Base-by-base conservation (phyloP, 305 asterid genomes). In the Fraxinus floribunda region DNA sequence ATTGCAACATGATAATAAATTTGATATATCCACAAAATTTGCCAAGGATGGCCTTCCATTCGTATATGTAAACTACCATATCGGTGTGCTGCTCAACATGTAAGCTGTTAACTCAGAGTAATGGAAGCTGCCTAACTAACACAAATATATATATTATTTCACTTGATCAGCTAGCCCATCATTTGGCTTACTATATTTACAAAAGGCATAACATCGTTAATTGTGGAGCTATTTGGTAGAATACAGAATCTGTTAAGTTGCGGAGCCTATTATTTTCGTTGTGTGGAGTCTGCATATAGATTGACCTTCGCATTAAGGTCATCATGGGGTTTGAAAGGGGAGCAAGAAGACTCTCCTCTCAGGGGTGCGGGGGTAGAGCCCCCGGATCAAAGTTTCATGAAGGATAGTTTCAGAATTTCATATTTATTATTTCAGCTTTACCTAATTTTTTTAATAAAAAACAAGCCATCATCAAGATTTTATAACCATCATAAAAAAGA, bases 21-120 rank as follows among this genome's bases (percentile, higher is more conserved):
- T 84, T 78, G 83, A 75, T 79, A 75, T 71, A 80, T 75, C 71
- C 44, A 78, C 80, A 44, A 64, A 76, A 71, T 39, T 73, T 73
- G 38, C 55, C 29, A 26, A 78, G 24, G 30, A 75, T 76, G 75
- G 76, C 82, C 78, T 16, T 85, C 36, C 52, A 75, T 15, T 15
- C 71, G 29, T 79, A 52, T 30, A 39, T 74, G 49, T 32, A 18
- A 30, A 60, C 78, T 7, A 7, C 35, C 75, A 78, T 29, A 72
- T 30, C 44, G 22, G 68, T 18, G 8, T 8, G 20, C 38, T 16
- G 49, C 44, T 78, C 22, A 20, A 9, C 76, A 46, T n/a, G 24
- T 66, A 41, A 38, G 29, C 32, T 81, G 39, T 64, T n/a, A 64
- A 55, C 62, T 75, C 80, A 70, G 66, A 75, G 38, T 22, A 30